Evolutionary conservation across 2,329 filamentous ascomycete species (phyloP), one percentile per base, ranked within the genome.

Genomic region (Madurella mycetomatis): DNA sequence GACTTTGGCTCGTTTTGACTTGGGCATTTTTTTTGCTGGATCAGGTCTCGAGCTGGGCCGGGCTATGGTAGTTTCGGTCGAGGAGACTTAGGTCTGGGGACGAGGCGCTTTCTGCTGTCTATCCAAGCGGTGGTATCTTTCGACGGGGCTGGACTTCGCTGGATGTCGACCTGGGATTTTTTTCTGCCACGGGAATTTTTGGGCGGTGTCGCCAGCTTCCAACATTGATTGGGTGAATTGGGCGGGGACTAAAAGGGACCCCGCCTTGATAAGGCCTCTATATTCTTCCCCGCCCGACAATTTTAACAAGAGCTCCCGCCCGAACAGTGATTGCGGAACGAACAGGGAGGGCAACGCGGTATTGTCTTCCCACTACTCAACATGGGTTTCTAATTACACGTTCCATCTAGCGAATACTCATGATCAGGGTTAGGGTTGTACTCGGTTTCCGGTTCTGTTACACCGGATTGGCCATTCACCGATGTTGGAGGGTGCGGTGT

Each of bases 1-100:
- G 72, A 95, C 80, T 75, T 87, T 92, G 65, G 87, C 82, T 74
- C 94, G 89, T 81, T 94, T 97, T 60, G 94, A 97, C 79, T 95
- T 92, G 70, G 94, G 94, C 94, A 99, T 99, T 62, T 67, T 77
- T 44, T 43, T n/a, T 43, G 39, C 41, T 17, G 57, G 44, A 47
- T 48, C 31, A 49, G 15, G 16, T 39, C 17, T 42, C 1, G 15
- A 7, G 47, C 44, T 41, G 34, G 30, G 9, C 40, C 19, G 13
- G 39, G 19, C n/a, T 15, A 9, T 12, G 16, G 15, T 8, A 37
- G 37, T 30, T 18, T 19, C 7, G 41, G 17, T 31, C 9, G 31
- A 16, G 19, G 7, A 25, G 25, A 7, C 25, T 25, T 25, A 25
- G 25, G 25, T 25, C 25, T 25, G 25, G 25, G 7, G 7, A 4